Evolutionary conservation across 768 basidiomycete species (phyloP), one percentile per base, ranked within the genome.

Genomic region (Baorangia bicolor): DNA sequence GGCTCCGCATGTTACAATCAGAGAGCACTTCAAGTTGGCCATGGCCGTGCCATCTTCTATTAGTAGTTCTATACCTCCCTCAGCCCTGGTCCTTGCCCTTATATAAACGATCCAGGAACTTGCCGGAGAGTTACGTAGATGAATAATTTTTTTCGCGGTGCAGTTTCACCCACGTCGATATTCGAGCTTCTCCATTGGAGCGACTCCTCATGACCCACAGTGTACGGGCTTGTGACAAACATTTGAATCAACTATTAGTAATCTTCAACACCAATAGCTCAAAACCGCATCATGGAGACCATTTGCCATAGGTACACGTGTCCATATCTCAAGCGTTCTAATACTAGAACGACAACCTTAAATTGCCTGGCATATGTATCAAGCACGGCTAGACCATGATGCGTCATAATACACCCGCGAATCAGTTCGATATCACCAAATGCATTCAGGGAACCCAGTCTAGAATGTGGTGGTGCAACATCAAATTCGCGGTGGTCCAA

Each of bases 41-140:
- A 35, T 35, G 35, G 27, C 42, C 28, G 43, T 44, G 42, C 25
- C 25, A 41, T 25, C 40, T 41, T 30, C 46, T 30, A 33, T 21
- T 20, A 31, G 25, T 48, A 18, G 37, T 46, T 51, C 33, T 25
- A 23, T 16, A 9, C 18, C 40, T 43, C 55, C 34, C 51, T 40
- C 25, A 8, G 37, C 51, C 53, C 53, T 46, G 35, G n/a, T 16
- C 31, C 25, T 34, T 11, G 33, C 30, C 38, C 23, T 55, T 30
- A 6, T 34, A 39, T 40, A 14, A 33, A 14, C 30, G 5, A 21
- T 42, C 14, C 34, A n/a, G 31, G 31, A 38, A 41, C 28, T 61
- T 33, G 43, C 57, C 46, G 18, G 47, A 18, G 34, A 30, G 28
- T 62, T 63, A 63, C 44, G 61, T 64, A 54, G 45, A 62, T n/a